These are phyloP conservation scores for Suhomyces pyralidae DNA, from an alignment of 805 yeast species.

Conservation along the genomic window DNA sequence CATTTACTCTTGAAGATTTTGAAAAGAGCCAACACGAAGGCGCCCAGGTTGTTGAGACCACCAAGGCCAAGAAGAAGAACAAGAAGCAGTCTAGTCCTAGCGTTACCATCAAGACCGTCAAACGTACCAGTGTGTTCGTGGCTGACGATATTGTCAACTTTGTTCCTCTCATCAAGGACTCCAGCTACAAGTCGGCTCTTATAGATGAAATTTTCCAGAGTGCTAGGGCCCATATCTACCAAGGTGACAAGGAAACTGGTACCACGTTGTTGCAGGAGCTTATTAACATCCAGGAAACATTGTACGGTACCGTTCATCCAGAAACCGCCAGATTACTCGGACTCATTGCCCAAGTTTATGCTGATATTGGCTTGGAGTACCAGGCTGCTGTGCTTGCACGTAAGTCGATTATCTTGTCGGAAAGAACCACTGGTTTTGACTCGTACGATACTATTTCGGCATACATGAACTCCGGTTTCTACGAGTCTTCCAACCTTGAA, in stretches of 20 bases:
- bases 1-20: slow-evolving; percentile 44
- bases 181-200: slow-evolving; percentile 61
- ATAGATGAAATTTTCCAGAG: slow-evolving; percentile 75
- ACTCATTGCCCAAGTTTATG: slow-evolving; percentile 62
- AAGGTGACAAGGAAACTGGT: slow-evolving; percentile 53
- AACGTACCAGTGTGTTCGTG: slow-evolving; percentile 44
- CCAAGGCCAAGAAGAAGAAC: slow-evolving; percentile 30
- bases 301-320: slow-evolving; percentile 76
- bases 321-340: slow-evolving; percentile 72
- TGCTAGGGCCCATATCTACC: slow-evolving; percentile 45
- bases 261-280: slow-evolving; percentile 66
- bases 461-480: slow-evolving; percentile 69
- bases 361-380: slow-evolving; percentile 51
- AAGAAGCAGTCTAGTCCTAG: slow-evolving; percentile 20
- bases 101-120: slow-evolving; percentile 9
- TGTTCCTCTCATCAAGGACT: slow-evolving; percentile 72
- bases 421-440: slow-evolving; percentile 80
- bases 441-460: slow-evolving; percentile 71
- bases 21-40: slow-evolving; percentile 28
- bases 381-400: slow-evolving; percentile 66
- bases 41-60: slow-evolving; percentile 11
- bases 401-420: slow-evolving; percentile 68
- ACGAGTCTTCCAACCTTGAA: slow-evolving; percentile 61
- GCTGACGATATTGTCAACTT: slow-evolving; percentile 65
- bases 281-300: slow-evolving; percentile 71